Conservation (phyloP, 768 basidiomycete species). For the Rhodosporidiobolus odoratus region DNA sequence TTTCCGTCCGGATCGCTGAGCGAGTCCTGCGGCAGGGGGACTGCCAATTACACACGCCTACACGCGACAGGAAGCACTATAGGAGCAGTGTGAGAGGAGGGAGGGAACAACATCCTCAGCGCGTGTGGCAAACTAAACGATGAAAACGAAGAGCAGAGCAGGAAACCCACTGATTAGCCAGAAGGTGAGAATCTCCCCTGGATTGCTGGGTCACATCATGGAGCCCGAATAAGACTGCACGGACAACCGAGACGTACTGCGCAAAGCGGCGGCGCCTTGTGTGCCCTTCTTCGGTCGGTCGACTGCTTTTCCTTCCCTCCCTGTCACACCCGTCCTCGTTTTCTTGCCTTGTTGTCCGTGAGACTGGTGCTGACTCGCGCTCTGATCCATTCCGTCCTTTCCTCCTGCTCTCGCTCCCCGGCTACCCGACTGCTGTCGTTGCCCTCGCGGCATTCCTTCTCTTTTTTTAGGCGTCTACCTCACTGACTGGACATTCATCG, state of each 20-base stretch:
- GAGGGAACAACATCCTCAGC: no score
- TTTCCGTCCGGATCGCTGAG: no score
- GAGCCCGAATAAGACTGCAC: conserved; percentile 91
- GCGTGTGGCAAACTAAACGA: no score
- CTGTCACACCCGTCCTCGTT: background rate
- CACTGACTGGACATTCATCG: conserved; percentile 93
- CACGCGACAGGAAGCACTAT: no score
- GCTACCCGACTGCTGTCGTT: background rate
- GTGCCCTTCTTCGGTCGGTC: conserved; percentile 88
- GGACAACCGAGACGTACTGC: conserved; percentile 78
- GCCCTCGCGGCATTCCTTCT: background rate
- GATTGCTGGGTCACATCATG: conserved; percentile 77
- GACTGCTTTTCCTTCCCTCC: background rate
- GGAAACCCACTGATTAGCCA: no score
- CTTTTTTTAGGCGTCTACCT: conserved; percentile 76
- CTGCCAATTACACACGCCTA: no score
- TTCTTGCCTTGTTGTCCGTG: background rate
- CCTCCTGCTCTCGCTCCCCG: background rate
- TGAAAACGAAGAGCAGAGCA: no score
- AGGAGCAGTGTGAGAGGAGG: no score
- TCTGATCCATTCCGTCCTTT: background rate
- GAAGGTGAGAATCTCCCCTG: conserved; percentile 66
- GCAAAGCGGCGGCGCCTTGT: conserved; percentile 79
- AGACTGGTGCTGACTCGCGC: background rate
- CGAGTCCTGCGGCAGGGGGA: no score